phyloP scores from a whole-genome alignment of 805 yeast genomes.

The Kodamaea hsintzibuensis region DNA sequence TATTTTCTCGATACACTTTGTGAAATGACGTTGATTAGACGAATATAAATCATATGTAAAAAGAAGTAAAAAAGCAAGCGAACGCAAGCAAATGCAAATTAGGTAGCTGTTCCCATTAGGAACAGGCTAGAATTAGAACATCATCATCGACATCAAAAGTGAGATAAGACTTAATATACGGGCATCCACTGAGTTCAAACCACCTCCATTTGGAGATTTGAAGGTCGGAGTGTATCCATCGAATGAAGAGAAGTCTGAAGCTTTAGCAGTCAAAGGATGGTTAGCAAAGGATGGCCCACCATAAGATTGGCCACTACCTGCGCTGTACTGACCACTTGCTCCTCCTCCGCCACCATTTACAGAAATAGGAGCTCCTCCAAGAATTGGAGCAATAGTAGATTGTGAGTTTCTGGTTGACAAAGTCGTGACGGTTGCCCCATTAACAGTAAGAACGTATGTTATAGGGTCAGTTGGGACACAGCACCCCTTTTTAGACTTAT shows the following conservation, averaged over 20 bases:
- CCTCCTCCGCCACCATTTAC: neutral
- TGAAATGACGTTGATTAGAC: neutral
- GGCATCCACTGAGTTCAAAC: neutral
- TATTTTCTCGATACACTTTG: too few relatives aligned
- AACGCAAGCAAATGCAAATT: conserved; percentile 1
- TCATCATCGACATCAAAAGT: conserved; percentile 6
- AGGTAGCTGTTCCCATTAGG: neutral
- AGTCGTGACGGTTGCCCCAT: neutral
- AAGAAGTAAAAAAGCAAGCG: neutral
- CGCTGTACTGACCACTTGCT: neutral
- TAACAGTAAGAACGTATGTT: neutral
- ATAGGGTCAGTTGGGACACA: neutral
- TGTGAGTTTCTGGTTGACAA: neutral
- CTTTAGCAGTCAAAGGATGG: conserved; percentile 13
- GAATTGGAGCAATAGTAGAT: conserved; percentile 1
- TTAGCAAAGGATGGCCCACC: conserved; percentile 8
- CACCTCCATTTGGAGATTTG: conserved; percentile 7
- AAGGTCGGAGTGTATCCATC: conserved; percentile 4
- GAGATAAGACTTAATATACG: conserved; percentile 5
- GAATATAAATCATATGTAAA: neutral
- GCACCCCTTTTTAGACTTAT: conserved; percentile 1
- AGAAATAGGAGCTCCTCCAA: conserved; percentile 5
- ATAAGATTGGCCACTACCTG: neutral
- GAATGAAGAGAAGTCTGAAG: conserved; percentile 12
- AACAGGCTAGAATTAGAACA: neutral